Evolutionary conservation across 139 green algal species (phyloP).

Genomic region (Micromonas commoda): DNA sequence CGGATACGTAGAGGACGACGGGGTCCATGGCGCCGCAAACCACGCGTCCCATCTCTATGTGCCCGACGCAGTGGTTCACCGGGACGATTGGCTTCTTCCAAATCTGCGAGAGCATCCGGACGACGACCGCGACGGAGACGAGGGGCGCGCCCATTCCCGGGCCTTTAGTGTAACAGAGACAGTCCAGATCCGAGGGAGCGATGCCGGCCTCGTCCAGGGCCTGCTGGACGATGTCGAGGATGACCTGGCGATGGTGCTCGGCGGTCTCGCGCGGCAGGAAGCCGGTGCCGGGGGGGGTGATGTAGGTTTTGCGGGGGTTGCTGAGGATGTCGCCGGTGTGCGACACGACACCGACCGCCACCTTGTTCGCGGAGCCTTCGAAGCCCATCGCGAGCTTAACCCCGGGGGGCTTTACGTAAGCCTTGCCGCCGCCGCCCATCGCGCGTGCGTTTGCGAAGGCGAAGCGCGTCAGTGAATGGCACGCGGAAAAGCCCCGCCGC

Average conservation of each 20-base stretch:
- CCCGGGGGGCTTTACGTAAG: background rate
- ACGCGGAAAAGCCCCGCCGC: background rate
- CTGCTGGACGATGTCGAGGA: conserved; percentile 54
- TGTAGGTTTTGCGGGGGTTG: conserved; percentile 79
- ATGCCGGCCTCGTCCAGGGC: conserved; percentile 53
- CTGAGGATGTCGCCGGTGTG: conserved; percentile 64
- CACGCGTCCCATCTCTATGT: conserved; percentile 88
- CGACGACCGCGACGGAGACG: conserved; percentile 65
- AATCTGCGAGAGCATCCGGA: conserved; percentile 60
- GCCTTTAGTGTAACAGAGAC: conserved; percentile 79
- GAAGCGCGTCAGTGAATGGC: background rate
- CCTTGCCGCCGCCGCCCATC: too few species aligned
- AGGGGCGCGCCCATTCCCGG: conserved; percentile 85
- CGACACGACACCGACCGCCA: conserved; percentile 73
- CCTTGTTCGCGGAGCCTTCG: conserved; percentile 85
- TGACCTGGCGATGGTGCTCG: conserved; percentile 61
- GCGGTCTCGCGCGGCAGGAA: conserved; percentile 82
- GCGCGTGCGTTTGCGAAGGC: background rate
- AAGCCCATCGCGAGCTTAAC: conserved; percentile 60
- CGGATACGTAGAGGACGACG: conserved; percentile 85
- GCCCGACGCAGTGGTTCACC: conserved; percentile 84
- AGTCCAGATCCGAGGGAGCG: conserved; percentile 43
- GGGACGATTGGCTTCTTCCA: conserved; percentile 57
- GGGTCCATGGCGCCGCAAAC: conserved; percentile 77
- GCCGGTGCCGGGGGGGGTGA: conserved; percentile 70